Percentiles rank a stretch among this genome's conserved stretches.
Conservation (phyloP, 768 basidiomycete species). For the Hebeloma cylindrosporum region DNA sequence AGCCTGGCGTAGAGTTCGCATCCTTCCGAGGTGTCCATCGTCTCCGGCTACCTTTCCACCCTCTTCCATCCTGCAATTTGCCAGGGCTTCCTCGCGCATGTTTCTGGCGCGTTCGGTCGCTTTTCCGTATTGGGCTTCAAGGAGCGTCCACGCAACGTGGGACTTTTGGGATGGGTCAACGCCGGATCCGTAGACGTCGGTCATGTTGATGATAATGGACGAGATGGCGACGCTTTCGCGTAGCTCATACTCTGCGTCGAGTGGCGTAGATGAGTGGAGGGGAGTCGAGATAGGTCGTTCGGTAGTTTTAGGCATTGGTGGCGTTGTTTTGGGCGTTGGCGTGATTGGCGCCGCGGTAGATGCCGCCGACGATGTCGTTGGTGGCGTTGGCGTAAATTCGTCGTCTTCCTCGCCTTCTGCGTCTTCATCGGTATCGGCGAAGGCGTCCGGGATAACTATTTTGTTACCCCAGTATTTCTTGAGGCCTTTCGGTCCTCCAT, state of each 20-base stretch:
- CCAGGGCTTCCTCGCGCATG: constrained; percentile 8
- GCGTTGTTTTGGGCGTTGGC: neutral
- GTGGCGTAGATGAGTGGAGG: constrained; percentile 8
- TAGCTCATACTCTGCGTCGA: constrained; percentile 11
- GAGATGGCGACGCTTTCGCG: constrained; percentile 11
- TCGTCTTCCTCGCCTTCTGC: neutral
- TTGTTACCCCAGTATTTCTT: constrained; percentile 6
- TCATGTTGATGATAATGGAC: constrained; percentile 11
- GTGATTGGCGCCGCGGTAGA: neutral
- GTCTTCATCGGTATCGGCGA: neutral
- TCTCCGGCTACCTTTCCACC: constrained; percentile 7
- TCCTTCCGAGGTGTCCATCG: constrained; percentile 6
- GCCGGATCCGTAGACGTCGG: constrained; percentile 9
- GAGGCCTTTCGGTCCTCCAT: constrained; percentile 6
- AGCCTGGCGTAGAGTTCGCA: constrained; percentile 3
- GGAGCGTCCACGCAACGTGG: constrained; percentile 3
- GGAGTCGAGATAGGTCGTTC: constrained; percentile 6
- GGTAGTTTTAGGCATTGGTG: no score
- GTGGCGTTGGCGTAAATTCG: neutral
- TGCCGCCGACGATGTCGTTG: neutral
- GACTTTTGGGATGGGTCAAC: constrained; percentile 4
- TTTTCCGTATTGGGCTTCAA: constrained; percentile 8
- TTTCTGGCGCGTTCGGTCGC: constrained; percentile 7
- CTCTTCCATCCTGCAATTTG: constrained; percentile 5
- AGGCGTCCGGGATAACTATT: neutral